Evolutionary conservation across 345 rosid genomes (phyloP), one percentile per base, ranked within the genome.

Genomic region (Pugionium dolabratum): DNA sequence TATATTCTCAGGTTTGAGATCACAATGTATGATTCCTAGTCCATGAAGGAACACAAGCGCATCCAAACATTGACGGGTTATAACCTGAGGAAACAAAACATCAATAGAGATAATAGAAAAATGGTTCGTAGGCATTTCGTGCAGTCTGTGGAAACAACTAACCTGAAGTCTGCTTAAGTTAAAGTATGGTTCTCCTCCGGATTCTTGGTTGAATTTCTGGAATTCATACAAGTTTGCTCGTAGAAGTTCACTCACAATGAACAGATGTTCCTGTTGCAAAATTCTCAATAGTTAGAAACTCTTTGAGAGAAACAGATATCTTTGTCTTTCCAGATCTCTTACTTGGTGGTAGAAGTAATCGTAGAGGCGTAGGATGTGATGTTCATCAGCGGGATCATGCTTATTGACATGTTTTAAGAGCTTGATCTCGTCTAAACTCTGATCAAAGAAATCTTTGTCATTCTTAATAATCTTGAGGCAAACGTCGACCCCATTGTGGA

Each of bases 331-430:
- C 1, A 29, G 1, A 31, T 32, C 28, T 46, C 41, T 47, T 72
- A 88, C 99, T 83, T 83, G 99, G 43, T 87, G 89, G 69, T 94
- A 94, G 81, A 94, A 94, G 82, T 94, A 90, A 79, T 94, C 99
- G 32, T 84, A 94, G 39, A 94, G 88, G 42, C 99, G 96, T 77
- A 94, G 9, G 69, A 94, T 81, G 58, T 94, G 97, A 66, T 59
- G 81, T 66, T 89, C 81, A 68, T 94, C 97, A 7, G 80, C 84
- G 9, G 97, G 96, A 74, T 94, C 99, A 54, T 84, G 82, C 79
- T 82, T 88, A 77, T 91, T 94, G 9, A 87, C 96, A 62, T 81
- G 80, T 85, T 94, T 90, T 48, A 90, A 73, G 67, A 94, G 97
- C 56, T 94, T 94, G 10, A 94, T 94, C 79, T 94, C 99, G 43